phyloP scores from a whole-genome alignment of 371 early-diverging fungal species.

The Lichtheimia hyalospora region DNA sequence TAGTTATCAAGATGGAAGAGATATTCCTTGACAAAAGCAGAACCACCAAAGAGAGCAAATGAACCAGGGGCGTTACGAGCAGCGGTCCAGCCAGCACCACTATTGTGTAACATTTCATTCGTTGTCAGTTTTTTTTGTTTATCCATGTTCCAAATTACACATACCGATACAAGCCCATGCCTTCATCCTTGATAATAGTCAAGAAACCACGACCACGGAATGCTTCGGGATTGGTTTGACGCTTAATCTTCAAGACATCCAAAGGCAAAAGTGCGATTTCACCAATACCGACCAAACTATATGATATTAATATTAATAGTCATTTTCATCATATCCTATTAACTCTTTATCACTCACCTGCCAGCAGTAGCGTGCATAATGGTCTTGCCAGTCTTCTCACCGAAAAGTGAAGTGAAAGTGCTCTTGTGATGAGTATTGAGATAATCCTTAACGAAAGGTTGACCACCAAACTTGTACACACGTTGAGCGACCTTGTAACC shows the following conservation, averaged over 20 bases:
- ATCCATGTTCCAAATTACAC: neutral
- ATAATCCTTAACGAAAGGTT: constrained; percentile 94
- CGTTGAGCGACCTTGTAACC: constrained; percentile 95
- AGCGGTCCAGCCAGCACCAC: constrained; percentile 98
- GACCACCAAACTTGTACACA: constrained; percentile 98
- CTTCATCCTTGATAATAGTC: constrained; percentile 84
- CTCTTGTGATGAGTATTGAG: constrained; percentile 78
- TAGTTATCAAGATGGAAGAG: constrained; percentile 85
- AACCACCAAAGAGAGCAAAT: constrained; percentile 95
- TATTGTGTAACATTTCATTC: constrained; percentile 10
- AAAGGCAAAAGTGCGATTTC: constrained; percentile 95
- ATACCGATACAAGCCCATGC: constrained; percentile 88
- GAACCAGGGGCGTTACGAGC: constrained; percentile 97
- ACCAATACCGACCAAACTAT: constrained; percentile 92
- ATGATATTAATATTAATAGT: neutral
- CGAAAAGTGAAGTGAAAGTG: constrained; percentile 79
- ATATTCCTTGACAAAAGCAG: constrained; percentile 94
- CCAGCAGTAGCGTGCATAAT: constrained; percentile 98
- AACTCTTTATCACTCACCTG: constrained; percentile 8
- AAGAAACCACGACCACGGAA: constrained; percentile 86
- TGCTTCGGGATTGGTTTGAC: constrained; percentile 92
- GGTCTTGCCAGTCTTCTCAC: constrained; percentile 92
- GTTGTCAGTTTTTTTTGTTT: neutral
- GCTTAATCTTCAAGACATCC: constrained; percentile 97
- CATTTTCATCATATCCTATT: neutral